These are phyloP conservation scores for Bretschneidera sinensis DNA, from an alignment of 345 rosid genomes.

Conservation along the genomic window DNA sequence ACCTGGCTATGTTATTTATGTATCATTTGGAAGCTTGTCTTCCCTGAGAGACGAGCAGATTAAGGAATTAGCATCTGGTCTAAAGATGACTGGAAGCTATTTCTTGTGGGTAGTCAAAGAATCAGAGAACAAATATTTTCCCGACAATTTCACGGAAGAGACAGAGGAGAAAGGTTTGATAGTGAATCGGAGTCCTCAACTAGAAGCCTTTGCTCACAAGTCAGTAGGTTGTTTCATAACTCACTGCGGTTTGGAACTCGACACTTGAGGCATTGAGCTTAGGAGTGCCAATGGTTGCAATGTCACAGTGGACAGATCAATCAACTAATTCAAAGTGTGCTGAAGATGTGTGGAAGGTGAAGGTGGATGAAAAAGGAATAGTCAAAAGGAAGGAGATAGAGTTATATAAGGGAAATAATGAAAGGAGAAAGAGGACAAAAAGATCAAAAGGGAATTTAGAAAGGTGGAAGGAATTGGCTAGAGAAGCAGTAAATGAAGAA, in stretches of 20 bases:
- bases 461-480: constrained; percentile 49
- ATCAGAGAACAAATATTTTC: constrained; percentile 10
- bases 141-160: constrained; percentile 6
- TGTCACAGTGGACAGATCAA: no score
- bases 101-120: constrained; percentile 19
- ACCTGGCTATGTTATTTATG: constrained; percentile 12
- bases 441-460: constrained; percentile 34
- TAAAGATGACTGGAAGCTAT: background rate
- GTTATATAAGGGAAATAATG: constrained; percentile 19
- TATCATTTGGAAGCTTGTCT: constrained; percentile 19
- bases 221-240: constrained; percentile 33
- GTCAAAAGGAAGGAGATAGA: constrained; percentile 15
- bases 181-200: constrained; percentile 28
- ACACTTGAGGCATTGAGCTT: constrained; percentile 32
- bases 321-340: constrained; percentile 35
- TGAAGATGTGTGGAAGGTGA: constrained; percentile 28
- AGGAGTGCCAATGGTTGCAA: constrained; percentile 35
- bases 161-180: constrained; percentile 25
- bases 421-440: constrained; percentile 21
- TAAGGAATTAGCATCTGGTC: no score
- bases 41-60: constrained; percentile 12
- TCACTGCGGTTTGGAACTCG: constrained; percentile 38
- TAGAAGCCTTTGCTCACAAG: constrained; percentile 21
- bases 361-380: constrained; percentile 8
- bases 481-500: constrained; percentile 43